Evolutionary conservation across 345 rosid genomes (phyloP), one percentile per base, ranked within the genome.

Genomic region (Erodium maritimum): DNA sequence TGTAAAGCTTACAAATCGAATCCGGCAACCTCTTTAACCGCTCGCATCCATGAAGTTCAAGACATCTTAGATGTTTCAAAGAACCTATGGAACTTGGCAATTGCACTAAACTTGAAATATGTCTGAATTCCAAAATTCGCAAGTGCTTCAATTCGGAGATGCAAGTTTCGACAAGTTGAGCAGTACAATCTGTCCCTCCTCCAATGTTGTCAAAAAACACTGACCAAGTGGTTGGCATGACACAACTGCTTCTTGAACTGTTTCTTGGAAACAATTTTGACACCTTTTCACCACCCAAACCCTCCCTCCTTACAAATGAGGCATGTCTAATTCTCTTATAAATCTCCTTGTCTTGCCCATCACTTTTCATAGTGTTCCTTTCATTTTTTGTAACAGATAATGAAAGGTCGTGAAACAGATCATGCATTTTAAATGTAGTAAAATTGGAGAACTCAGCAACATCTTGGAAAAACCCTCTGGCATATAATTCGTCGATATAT

Each of bases 381-480:
- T 24, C 7, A 24, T 23, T 8, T 20, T 37, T 11, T 50, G 42
- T 65, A 61, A 23, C 20, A 62, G 51, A 72, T 42, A 55, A 56
- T 64, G 50, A 20, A 56, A 1, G 34, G 8, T 29, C 34, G 34
- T 29, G 34, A 29, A 29, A 3, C 34, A 29, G 8, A 29, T 29
- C 34, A 60, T 77, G 73, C 73, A 77, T 65, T 29, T 65, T 66
- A 37, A 63, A 71, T 0, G 34, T 50, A 18, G 0, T 18, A 8
- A 19, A 34, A 25, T 48, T 46, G 20, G 25, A 68, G 24, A 19
- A 50, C 10, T 25, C 21, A 18, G 11, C 19, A 7, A 12, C 34
- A 19, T 61, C 75, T 71, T 64, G 67, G 23, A 67, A 71, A 54
- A 70, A 75, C 17, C 52, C 57, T 61, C 24, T 61, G 65, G 55